These are phyloP conservation scores for Dendrostoma leiphaemia DNA, from an alignment of 2,329 filamentous ascomycete species.

Conservation along the genomic window DNA sequence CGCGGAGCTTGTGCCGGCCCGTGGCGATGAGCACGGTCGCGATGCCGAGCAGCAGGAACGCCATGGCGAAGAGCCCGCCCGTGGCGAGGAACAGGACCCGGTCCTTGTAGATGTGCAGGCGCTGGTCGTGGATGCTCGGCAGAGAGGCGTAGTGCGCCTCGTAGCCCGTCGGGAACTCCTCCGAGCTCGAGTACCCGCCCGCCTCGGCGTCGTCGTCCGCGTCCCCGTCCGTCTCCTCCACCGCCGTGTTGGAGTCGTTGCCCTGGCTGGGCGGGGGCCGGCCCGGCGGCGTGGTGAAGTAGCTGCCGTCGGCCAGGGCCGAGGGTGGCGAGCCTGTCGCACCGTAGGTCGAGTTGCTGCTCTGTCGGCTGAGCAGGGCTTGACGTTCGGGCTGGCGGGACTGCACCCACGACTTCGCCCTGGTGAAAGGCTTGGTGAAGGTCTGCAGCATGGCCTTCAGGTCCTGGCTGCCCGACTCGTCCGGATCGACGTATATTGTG, in stretches of 20 bases:
- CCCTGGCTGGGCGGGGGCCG: constrained; percentile 30
- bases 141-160: constrained; percentile 52
- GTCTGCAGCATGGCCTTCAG: constrained; percentile 57
- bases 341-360: constrained; percentile 21
- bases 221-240: constrained; percentile 43
- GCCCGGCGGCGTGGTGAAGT: constrained; percentile 26
- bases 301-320: constrained; percentile 16
- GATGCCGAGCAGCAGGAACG: constrained; percentile 63
- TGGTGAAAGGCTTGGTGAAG: constrained; percentile 48
- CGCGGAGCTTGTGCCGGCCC: constrained; percentile 62
- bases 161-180: constrained; percentile 52
- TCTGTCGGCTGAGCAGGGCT: constrained; percentile 24
- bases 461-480: constrained; percentile 60
- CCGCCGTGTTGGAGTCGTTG: constrained; percentile 13
- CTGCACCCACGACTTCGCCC: constrained; percentile 50
- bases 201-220: constrained; percentile 33
- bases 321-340: constrained; percentile 22
- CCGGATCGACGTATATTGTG: constrained; percentile 72
- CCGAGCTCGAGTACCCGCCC: constrained; percentile 49
- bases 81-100: constrained; percentile 53
- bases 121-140: constrained; percentile 51
- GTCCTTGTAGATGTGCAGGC: constrained; percentile 50
- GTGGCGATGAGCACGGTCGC: constrained; percentile 65
- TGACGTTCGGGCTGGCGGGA: constrained; percentile 24
- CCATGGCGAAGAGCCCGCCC: constrained; percentile 53